Base-by-base conservation (phyloP, 352 stramenopile genomes). In the Pythium brachiatum region DNA sequence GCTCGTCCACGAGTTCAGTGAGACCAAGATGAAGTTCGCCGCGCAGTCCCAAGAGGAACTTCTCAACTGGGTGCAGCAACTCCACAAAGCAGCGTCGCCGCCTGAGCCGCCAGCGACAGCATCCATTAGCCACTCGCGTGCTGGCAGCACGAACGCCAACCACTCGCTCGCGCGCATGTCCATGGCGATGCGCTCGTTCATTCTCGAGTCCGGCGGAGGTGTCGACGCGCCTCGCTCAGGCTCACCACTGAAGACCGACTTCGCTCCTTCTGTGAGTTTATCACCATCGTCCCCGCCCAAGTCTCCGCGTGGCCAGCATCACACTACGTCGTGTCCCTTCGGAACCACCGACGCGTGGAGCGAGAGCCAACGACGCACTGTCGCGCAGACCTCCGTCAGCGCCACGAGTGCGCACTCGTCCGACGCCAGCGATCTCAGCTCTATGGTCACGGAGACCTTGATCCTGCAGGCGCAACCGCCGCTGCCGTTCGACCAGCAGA, bases 21-120 rank as follows among this genome's bases (percentile, higher is more conserved):
- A 89, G 47, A 90, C 78, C 18, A 88, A 75, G 43, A 86, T 88
- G 47, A 86, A 89, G 57, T 91, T 94, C 55, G 76, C 83, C 20
- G 85, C 85, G 12, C 78, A 74, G 68, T 84, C 57, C 32, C 70
- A 81, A 4, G 79, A 91, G 26, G 81, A 94, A 27, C 63, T 91
- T 31, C 65, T 74, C 11, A 69, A 59, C 15, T 91, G 85, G 85
- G 66, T 92, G 13, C 67, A 82, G 12, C 68, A 76, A 13, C 70
- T 94, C 6, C 71, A 84, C 52, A 75, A 74, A 48, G 68, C 68
- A 38, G 78, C 83, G 7, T 60, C 70, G 0, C 72, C 76, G 2
- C 81, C 83, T 0, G 79, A 87, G 23, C 75, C 79, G 0, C 83
- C 83, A 2, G 51, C 64, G 23, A 57, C 81, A 4, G 54, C 72